Percentiles rank a stretch among this genome's conserved stretches.
phyloP scores from a whole-genome alignment of 441 rosid genomes.

The Manihot esculenta region DNA sequence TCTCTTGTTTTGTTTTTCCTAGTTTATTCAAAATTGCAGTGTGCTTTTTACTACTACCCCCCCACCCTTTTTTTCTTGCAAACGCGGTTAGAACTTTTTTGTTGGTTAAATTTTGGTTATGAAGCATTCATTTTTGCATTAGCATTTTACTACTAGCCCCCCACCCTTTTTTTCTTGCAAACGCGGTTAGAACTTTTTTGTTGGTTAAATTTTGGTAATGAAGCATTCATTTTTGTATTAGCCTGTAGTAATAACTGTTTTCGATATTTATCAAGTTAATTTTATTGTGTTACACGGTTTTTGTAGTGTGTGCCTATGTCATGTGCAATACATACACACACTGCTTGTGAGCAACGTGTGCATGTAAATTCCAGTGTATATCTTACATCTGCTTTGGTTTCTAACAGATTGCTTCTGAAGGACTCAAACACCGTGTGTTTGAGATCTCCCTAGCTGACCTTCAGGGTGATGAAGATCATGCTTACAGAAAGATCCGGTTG shows the following conservation, averaged over 20 bases:
- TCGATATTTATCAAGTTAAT: background rate
- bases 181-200: no score
- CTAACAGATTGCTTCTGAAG: constrained; percentile 90
- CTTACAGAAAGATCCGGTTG: constrained; percentile 82
- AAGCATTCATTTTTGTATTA: background rate
- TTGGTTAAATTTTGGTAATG: no score
- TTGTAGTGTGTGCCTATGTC: background rate
- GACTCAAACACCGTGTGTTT: constrained; percentile 82
- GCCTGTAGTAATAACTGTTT: no score
- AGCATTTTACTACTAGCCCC: background rate
- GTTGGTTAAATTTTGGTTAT: no score
- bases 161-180: no score
- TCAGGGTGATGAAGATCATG: constrained; percentile 73
- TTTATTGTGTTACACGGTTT: background rate
- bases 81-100: no score
- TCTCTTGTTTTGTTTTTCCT: no score
- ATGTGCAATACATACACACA: background rate
- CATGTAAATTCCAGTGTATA: background rate
- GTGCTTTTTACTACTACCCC: background rate
- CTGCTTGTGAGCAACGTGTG: no score
- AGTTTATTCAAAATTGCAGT: background rate
- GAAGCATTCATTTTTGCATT: background rate
- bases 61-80: no score
- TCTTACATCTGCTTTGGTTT: background rate
- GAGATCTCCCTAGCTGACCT: constrained; percentile 88